phyloP scores from a whole-genome alignment of 805 yeast species.

The Komagataella pastoris region DNA sequence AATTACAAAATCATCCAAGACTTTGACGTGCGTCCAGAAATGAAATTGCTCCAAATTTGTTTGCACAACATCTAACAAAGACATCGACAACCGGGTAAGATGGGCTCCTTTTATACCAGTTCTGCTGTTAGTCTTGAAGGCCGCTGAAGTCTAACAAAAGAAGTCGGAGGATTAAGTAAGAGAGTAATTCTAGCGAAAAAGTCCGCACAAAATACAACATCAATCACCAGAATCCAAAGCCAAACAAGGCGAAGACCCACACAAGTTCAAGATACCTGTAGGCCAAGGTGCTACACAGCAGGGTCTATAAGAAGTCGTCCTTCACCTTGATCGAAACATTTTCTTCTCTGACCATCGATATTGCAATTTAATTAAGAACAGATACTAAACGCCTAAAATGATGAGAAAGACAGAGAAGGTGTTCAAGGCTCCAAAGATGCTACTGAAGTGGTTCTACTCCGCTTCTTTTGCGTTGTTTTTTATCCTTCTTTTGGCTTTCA shows the following conservation, averaged over 20 bases:
- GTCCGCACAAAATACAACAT: not conserved
- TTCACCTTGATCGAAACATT: not conserved
- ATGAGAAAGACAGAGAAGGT: conserved; percentile 7
- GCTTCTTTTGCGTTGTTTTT: conserved; percentile 26
- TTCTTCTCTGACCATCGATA: not conserved
- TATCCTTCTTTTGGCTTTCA: conserved; percentile 36
- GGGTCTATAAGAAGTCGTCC: not conserved
- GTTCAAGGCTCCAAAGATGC: conserved; percentile 3
- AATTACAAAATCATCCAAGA: not conserved
- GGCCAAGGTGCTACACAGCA: too few species aligned
- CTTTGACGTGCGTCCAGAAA: conserved; percentile 27
- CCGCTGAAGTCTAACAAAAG: not conserved
- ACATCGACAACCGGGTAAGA: not conserved
- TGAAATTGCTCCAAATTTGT: conserved; percentile 29
- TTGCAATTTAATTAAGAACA: not conserved
- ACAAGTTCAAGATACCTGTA: too few species aligned
- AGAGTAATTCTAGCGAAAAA: not conserved
- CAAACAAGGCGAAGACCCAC: not conserved
- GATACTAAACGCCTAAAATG: not conserved
- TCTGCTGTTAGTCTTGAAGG: not conserved
- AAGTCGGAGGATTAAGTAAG: not conserved
- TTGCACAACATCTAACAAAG: conserved; percentile 20
- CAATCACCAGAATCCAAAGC: not conserved
- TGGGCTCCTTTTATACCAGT: not conserved
- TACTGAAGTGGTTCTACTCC: conserved; percentile 27